These are phyloP conservation scores for Geotrichum reessii DNA, from an alignment of 1,139 yeast species.

Conservation along the genomic window DNA sequence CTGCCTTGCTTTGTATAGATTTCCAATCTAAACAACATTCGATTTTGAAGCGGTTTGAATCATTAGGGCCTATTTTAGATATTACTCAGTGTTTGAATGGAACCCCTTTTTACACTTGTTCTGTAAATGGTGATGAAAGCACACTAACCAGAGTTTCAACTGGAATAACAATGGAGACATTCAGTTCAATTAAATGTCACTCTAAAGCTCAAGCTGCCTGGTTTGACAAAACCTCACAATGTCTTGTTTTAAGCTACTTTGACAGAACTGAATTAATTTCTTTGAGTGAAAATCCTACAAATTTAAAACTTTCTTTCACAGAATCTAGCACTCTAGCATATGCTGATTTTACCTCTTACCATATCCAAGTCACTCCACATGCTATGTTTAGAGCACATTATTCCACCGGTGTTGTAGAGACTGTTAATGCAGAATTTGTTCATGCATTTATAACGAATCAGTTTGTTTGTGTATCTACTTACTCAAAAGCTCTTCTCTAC, in stretches of 20 bases:
- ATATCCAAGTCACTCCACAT: neutral
- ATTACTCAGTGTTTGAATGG: neutral
- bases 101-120: neutral
- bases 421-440: neutral
- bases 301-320: neutral
- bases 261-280: neutral
- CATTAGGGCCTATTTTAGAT: neutral
- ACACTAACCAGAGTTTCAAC: neutral
- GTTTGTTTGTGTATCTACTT: neutral
- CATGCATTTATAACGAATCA: neutral
- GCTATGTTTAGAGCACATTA: neutral
- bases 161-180: neutral
- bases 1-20: neutral
- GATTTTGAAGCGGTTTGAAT: neutral
- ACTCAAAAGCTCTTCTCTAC: neutral
- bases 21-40: neutral
- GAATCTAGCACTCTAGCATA: neutral
- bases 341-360: neutral
- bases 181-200: neutral
- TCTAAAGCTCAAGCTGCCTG: neutral
- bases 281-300: neutral
- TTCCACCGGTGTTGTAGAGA: neutral
- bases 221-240: neutral
- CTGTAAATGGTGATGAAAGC: neutral
- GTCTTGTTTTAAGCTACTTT: neutral